A percentile compares a stretch with the other conserved stretches of the same genome.
These are phyloP conservation scores for Citrus hindsii DNA, from an alignment of 345 rosid genomes.

Conservation along the genomic window DNA sequence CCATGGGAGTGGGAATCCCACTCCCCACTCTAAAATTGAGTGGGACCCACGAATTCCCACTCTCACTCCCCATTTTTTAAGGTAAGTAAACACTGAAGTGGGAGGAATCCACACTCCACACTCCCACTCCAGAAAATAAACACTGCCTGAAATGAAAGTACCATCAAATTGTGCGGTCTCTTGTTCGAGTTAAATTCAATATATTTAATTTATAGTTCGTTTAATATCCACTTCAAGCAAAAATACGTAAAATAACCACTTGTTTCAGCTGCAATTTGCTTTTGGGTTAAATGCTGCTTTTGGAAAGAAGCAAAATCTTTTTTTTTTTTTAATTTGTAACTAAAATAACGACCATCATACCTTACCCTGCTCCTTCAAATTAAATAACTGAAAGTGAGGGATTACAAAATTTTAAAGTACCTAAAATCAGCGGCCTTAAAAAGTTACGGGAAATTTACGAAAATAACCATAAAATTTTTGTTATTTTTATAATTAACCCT, in stretches of 20 bases:
- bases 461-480: too few relatives aligned
- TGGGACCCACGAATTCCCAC: too few relatives aligned
- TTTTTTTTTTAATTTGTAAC: neutral
- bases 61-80: too few relatives aligned
- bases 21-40: too few relatives aligned
- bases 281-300: neutral
- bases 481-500: too few relatives aligned
- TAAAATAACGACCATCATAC: constrained; percentile 20
- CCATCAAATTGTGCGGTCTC: neutral
- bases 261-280: neutral
- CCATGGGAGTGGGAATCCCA: too few relatives aligned
- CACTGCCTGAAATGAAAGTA: neutral
- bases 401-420: neutral
- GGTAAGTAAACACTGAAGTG: too few relatives aligned
- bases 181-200: too few relatives aligned
- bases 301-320: neutral
- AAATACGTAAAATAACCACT: too few relatives aligned
- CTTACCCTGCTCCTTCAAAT: neutral
- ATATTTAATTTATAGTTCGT: neutral
- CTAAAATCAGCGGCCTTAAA: neutral
- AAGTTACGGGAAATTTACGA: too few relatives aligned
- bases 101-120: too few relatives aligned
- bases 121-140: too few relatives aligned
- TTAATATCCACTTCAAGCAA: neutral
- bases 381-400: neutral